Evolutionary conservation across 495 filamentous ascomycete species (phyloP), one percentile per base, ranked within the genome.

Genomic region (Hyaloscypha hepaticicola): DNA sequence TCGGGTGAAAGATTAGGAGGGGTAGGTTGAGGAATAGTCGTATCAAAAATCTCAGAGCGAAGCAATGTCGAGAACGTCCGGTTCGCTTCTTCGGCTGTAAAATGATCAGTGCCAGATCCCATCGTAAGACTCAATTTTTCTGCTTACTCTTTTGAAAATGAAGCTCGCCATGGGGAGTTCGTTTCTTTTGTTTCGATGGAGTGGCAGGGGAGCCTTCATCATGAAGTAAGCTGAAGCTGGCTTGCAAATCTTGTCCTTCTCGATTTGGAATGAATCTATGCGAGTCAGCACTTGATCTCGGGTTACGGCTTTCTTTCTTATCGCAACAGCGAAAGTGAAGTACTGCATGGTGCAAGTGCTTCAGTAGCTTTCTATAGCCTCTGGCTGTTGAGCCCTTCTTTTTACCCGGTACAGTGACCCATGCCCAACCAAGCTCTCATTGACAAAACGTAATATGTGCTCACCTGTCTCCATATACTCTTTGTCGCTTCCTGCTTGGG

Each of bases 241-340:
- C 91, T 70, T 93, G 90, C 25, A 97, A 78, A 74, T 99, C 96
- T 73, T 96, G 92, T 8, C 96, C 95, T 58, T 93, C 89, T 16
- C 95, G 88, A 72, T 95, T 93, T 31, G 96, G 96, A 67, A 99
- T 98, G 72, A 99, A 99, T 70, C 93, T 97, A 70, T 24, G n/a
- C 55, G 14, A 19, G 26, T 68, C 65, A 58, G 48, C 25, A 34
- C 14, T 28, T 55, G 61, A 27, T 29, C 52, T 16, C 12, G 31
- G 31, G 31, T 12, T 6, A 12, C 2, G 2, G 31, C 31, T 33
- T 33, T 1, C 31, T 33, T 33, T 33, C 31, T 0, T 33, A 6
- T 7, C 12, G 12, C 7, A 12, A 33, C 7, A 33, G 6, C 12
- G 31, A 33, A 33, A 33, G 6, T 6, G 31, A 33, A 12, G 31